phyloP scores from a whole-genome alignment of 2,329 filamentous ascomycete genomes.

The Gliomastix tumulicola region DNA sequence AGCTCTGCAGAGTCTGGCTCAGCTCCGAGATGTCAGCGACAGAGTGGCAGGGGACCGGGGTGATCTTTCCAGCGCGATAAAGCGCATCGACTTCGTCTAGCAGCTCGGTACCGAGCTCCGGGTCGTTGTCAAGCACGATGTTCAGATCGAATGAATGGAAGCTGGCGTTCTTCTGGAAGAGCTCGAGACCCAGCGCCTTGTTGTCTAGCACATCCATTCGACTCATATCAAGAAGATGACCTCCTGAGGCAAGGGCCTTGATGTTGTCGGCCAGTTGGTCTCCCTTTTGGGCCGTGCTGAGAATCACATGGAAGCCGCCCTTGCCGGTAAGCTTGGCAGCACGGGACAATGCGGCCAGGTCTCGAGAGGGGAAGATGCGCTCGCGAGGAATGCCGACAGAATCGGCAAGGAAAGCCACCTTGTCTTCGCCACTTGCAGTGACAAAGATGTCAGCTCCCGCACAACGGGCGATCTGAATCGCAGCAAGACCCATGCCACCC shows the following conservation, averaged over 20 bases:
- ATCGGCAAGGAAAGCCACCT: slow-evolving; percentile 18
- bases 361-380: slow-evolving; percentile 17
- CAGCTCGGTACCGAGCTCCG: slow-evolving; percentile 1
- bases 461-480: slow-evolving; percentile 16
- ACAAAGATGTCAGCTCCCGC: slow-evolving; percentile 19
- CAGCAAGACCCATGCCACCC: slow-evolving; percentile 21
- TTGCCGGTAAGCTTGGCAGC: slow-evolving; percentile 14
- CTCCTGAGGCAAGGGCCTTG: slow-evolving; percentile 20
- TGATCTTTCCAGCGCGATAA: slow-evolving; percentile 9
- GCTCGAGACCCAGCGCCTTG: background rate
- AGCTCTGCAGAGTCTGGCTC: slow-evolving; percentile 21
- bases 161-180: background rate
- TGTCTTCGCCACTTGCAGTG: slow-evolving; percentile 21
- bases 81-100: slow-evolving; percentile 9
- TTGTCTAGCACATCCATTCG: slow-evolving; percentile 23
- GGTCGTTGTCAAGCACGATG: background rate
- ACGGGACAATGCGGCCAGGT: slow-evolving; percentile 11
- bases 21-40: slow-evolving; percentile 9
- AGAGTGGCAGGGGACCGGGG: slow-evolving; percentile 7
- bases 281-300: slow-evolving; percentile 18
- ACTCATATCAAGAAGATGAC: slow-evolving; percentile 17
- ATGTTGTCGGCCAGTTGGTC: slow-evolving; percentile 18
- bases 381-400: slow-evolving; percentile 5
- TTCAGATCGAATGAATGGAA: slow-evolving; percentile 3
- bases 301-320: slow-evolving; percentile 20